These are phyloP conservation scores for Pulveroboletus sp. DNA, from an alignment of 768 basidiomycete species.

Conservation along the genomic window DNA sequence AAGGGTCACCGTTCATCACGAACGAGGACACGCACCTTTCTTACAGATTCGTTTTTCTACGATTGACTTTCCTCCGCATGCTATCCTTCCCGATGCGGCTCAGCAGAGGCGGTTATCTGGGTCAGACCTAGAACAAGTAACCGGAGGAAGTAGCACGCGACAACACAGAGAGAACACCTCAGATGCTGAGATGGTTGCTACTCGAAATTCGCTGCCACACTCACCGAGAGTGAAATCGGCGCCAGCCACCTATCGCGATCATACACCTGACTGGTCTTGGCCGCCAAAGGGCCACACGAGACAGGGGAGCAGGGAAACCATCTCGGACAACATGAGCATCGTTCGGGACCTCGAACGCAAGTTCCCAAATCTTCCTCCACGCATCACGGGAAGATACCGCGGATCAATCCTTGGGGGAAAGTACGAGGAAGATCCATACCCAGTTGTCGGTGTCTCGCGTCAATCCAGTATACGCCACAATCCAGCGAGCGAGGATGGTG, in stretches of 20 bases:
- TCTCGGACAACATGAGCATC: conserved; percentile 42
- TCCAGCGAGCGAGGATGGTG: conserved; percentile 13
- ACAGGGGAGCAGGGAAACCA: conserved; percentile 26
- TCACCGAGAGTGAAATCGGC: conserved; percentile 15
- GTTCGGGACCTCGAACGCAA: conserved; percentile 51
- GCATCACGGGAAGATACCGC: conserved; percentile 28
- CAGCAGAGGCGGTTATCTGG: conserved; percentile 15
- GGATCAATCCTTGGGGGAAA: conserved; percentile 23
- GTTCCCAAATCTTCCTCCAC: conserved; percentile 51
- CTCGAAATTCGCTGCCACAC: conserved; percentile 4
- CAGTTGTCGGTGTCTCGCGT: conserved; percentile 23
- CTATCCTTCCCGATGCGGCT: conserved; percentile 9
- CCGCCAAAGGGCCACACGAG: conserved; percentile 8
- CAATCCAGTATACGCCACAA: conserved; percentile 18
- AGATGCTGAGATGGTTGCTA: conserved; percentile 7
- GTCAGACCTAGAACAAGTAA: conserved; percentile 3
- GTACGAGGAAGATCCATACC: conserved; percentile 22
- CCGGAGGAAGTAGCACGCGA: background rate
- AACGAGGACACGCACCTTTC: conserved; percentile 43
- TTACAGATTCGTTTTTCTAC: conserved; percentile 56
- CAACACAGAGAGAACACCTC: conserved; percentile 4
- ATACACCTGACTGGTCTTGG: conserved; percentile 10
- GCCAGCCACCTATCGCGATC: background rate
- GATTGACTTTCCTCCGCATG: conserved; percentile 40
- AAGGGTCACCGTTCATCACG: conserved; percentile 50